phyloP scores from a whole-genome alignment of 176 grass and related monocot species.

The Miscanthus lutarioriparius region DNA sequence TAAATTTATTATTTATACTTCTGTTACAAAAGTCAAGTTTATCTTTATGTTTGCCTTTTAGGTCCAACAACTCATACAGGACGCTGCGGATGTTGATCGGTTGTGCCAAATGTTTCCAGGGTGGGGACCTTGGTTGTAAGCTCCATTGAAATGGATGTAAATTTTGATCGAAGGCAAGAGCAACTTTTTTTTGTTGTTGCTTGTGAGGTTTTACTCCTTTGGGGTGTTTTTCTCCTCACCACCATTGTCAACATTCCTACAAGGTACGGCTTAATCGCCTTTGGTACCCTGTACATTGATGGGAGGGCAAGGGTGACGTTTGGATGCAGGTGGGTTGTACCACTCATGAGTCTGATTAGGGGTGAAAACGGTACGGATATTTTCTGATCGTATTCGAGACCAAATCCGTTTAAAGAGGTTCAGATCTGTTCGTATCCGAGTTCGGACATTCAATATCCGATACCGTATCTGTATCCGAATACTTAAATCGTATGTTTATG shows the following conservation, averaged over 20 bases:
- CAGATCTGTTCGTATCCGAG: no score
- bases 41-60: constrained; percentile 37
- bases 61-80: constrained; percentile 92
- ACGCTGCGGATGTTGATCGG: constrained; percentile 72
- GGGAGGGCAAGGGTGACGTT: not conserved
- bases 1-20: not conserved
- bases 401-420: no score
- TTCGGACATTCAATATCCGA: no score
- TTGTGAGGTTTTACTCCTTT: not conserved
- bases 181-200: not conserved
- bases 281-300: not conserved
- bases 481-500: no score
- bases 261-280: not conserved
- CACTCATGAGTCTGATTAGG: not conserved
- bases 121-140: constrained; percentile 83
- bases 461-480: no score
- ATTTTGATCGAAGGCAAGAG: not conserved
- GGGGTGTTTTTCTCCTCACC: not conserved
- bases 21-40: not conserved
- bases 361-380: no score
- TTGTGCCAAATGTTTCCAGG: constrained; percentile 97
- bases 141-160: constrained; percentile 17
- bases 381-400: no score
- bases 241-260: no score
- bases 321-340: not conserved